Evolutionary conservation across 2,329 filamentous ascomycete species (phyloP).

Genomic region (Aspergillus ruber): DNA sequence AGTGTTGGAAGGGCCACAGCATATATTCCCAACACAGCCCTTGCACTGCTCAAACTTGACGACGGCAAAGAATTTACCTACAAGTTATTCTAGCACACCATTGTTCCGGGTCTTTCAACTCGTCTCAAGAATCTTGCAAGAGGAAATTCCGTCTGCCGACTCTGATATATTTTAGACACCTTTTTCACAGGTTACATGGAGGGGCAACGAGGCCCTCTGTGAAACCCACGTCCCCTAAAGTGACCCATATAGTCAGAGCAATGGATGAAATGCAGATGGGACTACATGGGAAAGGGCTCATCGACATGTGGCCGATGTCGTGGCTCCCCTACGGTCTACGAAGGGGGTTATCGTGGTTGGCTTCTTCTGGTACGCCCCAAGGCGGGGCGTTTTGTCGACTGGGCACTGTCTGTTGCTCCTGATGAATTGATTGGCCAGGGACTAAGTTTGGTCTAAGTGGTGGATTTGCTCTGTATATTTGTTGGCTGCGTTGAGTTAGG

Average conservation of each 20-base stretch:
- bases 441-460: not conserved
- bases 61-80: not conserved
- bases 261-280: not conserved
- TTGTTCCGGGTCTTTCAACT: not conserved
- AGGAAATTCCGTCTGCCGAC: not conserved
- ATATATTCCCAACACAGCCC: not conserved
- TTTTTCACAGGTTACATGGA: not conserved
- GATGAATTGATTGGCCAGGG: not conserved
- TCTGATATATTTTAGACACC: not conserved
- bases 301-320: not conserved
- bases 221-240: not conserved
- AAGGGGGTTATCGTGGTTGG: not conserved
- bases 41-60: not conserved
- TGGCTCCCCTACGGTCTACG: not conserved
- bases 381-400: not conserved
- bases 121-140: not conserved
- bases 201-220: not conserved
- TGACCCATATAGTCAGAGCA: not conserved
- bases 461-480: too few relatives aligned
- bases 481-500: too few relatives aligned
- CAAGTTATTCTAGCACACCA: not conserved
- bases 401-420: not conserved
- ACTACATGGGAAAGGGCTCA: not conserved
- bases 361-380: not conserved
- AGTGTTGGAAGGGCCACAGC: not conserved